A percentile compares a stretch with the other conserved stretches of the same genome.
These are phyloP conservation scores for Aureobasidium vineae DNA, from an alignment of 2,329 filamentous ascomycete genomes.

Conservation along the genomic window DNA sequence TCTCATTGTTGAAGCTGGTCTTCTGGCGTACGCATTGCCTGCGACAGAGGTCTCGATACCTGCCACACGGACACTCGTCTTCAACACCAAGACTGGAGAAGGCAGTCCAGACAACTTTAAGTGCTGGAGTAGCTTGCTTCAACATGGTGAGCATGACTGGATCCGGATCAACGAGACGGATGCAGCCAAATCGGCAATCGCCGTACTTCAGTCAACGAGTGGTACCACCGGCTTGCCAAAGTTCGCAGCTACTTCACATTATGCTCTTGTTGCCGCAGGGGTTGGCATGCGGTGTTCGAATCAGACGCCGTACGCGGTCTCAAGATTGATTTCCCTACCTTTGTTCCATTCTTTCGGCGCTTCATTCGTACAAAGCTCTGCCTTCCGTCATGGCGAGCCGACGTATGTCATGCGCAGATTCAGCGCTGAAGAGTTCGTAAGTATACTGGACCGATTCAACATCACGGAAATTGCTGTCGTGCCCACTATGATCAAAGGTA, in stretches of 20 bases:
- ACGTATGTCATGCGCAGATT: background rate
- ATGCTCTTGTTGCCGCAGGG: constrained; percentile 34
- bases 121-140: background rate
- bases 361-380: background rate
- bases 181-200: constrained; percentile 32
- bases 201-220: constrained; percentile 38
- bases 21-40: background rate
- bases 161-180: constrained; percentile 25
- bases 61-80: background rate
- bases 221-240: constrained; percentile 44
- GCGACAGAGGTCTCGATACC: background rate
- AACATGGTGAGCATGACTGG: background rate
- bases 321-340: background rate
- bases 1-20: constrained; percentile 42
- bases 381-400: background rate
- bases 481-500: background rate
- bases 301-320: background rate
- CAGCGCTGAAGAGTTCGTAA: background rate
- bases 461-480: background rate
- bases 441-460: background rate
- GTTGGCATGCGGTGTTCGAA: background rate
- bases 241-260: constrained; percentile 42
- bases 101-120: background rate
- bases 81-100: background rate
- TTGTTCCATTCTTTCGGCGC: constrained; percentile 10